These are phyloP conservation scores for Xylariales sp. DNA, from an alignment of 2,329 filamentous ascomycete species.

Conservation along the genomic window DNA sequence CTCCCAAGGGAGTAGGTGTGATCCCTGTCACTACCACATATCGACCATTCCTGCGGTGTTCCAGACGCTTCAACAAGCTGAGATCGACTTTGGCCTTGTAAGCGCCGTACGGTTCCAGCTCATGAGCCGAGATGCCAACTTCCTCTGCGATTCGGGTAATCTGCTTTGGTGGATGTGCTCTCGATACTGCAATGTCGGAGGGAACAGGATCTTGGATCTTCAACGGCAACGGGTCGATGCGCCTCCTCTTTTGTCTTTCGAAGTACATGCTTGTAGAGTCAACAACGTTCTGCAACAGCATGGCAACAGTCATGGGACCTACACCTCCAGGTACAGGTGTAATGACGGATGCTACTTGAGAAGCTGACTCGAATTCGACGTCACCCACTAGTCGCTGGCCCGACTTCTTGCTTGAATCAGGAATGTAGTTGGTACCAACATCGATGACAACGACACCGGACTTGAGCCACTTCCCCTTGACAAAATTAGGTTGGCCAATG, in stretches of 20 bases:
- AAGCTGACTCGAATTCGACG: slow-evolving; percentile 84
- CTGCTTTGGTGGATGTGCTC: slow-evolving; percentile 84
- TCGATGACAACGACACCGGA: slow-evolving; percentile 93
- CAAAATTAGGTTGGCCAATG: slow-evolving; percentile 80
- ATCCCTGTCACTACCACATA: slow-evolving; percentile 95
- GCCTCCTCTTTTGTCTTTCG: slow-evolving; percentile 74
- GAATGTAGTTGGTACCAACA: slow-evolving; percentile 93
- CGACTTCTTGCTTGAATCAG: slow-evolving; percentile 84
- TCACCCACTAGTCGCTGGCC: slow-evolving; percentile 90
- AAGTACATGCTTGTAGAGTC: slow-evolving; percentile 79
- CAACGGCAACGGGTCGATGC: slow-evolving; percentile 76
- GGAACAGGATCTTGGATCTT: slow-evolving; percentile 77
- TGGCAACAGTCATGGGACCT: slow-evolving; percentile 97
- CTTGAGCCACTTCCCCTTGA: slow-evolving; percentile 96
- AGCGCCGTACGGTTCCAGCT: slow-evolving; percentile 90
- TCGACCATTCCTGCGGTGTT: slow-evolving; percentile 81
- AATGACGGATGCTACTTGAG: slow-evolving; percentile 83
- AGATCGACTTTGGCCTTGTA: slow-evolving; percentile 96
- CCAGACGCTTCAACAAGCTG: slow-evolving; percentile 72
- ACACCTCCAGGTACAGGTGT: slow-evolving; percentile 96
- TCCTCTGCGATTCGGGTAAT: slow-evolving; percentile 83
- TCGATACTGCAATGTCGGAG: slow-evolving; percentile 91
- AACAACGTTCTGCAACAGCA: slow-evolving; percentile 94
- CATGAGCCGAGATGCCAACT: slow-evolving; percentile 79
- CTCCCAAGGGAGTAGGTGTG: slow-evolving; percentile 90